Evolutionary conservation across 164 flowering plant species (phyloP).

Genomic region (Stephania yunnanensis): DNA sequence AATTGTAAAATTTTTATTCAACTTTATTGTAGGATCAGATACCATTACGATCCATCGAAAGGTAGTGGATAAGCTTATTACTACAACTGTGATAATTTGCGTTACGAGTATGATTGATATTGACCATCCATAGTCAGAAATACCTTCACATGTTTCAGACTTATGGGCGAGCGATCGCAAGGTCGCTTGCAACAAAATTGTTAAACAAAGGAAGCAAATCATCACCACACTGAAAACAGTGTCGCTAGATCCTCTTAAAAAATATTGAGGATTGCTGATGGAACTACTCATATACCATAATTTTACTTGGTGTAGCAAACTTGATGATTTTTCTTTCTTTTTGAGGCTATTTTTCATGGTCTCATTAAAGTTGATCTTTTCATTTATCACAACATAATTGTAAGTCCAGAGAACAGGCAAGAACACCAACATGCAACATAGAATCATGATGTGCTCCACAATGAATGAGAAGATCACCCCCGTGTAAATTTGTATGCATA

Average conservation of each 20-base stretch:
- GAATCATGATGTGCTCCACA: no score
- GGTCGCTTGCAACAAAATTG: not conserved
- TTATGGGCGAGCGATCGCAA: not conserved
- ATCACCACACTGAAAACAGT: not conserved
- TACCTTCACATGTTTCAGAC: not conserved
- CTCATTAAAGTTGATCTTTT: not conserved
- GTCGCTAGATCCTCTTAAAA: not conserved
- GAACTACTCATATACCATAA: not conserved
- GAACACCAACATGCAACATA: no score
- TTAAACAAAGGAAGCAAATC: not conserved
- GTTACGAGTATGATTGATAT: not conserved
- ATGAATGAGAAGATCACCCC: no score
- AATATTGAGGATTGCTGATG: not conserved
- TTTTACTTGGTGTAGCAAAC: not conserved
- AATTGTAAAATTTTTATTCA: no score
- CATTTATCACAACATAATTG: no score
- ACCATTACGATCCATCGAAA: not conserved
- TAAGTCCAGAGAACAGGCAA: no score
- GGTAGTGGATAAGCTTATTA: not conserved
- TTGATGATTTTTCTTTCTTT: not conserved
- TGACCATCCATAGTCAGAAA: not conserved
- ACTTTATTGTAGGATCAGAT: no score
- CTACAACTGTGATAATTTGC: not conserved
- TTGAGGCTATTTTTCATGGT: not conserved
- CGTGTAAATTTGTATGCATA: no score